phyloP scores from a whole-genome alignment of 2,329 filamentous ascomycete genomes.

The Blastomyces emzantsi region DNA sequence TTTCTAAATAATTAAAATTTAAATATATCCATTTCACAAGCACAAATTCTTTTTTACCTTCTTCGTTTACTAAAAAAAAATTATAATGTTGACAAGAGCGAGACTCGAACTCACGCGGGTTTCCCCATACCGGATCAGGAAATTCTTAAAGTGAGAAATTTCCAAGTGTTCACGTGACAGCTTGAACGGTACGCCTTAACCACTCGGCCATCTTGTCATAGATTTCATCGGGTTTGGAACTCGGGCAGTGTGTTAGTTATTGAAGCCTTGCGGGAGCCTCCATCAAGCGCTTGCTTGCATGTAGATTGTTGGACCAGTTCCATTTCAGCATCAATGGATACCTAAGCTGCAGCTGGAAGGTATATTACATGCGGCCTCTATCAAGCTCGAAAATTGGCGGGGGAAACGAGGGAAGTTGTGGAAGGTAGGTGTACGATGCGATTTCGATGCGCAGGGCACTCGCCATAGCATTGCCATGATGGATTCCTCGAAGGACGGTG shows the following conservation, averaged over 20 bases:
- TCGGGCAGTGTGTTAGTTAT: not conserved
- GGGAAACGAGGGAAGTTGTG: not conserved
- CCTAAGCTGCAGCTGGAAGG: too few relatives aligned
- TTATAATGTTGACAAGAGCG: conserved; percentile 9
- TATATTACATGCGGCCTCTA: not conserved
- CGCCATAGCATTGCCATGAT: not conserved
- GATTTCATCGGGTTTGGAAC: not conserved
- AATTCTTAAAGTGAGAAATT: not conserved
- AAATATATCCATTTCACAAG: too few relatives aligned
- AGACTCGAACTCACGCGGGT: conserved; percentile 10
- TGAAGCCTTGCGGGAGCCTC: not conserved
- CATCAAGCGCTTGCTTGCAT: too few relatives aligned
- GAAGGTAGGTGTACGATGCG: not conserved
- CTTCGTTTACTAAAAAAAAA: too few relatives aligned
- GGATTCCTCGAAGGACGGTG: not conserved
- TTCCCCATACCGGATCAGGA: conserved; percentile 9
- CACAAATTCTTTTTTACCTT: too few relatives aligned
- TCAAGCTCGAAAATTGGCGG: not conserved
- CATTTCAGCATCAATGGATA: too few relatives aligned
- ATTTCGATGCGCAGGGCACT: too few relatives aligned
- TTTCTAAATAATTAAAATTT: too few relatives aligned
- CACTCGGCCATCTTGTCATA: conserved; percentile 1
- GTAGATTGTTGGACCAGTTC: too few relatives aligned
- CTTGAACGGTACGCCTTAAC: conserved; percentile 10
- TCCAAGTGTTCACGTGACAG: conserved; percentile 9